Evolutionary conservation across 2,329 filamentous ascomycete species (phyloP).

Genomic region (Curvularia verruculosa): DNA sequence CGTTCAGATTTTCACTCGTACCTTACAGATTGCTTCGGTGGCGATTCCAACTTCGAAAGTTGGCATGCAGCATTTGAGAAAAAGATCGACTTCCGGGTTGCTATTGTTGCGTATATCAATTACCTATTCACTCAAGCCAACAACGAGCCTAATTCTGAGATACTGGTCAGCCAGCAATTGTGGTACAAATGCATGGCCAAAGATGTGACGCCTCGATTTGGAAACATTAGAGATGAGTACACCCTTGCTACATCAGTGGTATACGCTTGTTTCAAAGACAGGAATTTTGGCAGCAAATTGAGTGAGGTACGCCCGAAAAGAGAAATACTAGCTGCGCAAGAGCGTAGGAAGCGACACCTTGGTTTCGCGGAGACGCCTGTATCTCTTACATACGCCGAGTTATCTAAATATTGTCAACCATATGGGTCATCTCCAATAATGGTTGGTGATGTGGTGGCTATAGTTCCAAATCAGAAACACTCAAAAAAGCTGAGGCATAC

Average conservation of each 20-base stretch:
- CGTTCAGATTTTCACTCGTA: conserved; percentile 62
- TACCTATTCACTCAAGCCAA: conserved; percentile 71
- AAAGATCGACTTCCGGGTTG: conserved; percentile 65
- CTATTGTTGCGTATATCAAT: conserved; percentile 63
- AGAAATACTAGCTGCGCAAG: conserved; percentile 10
- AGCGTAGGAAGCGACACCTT: conserved; percentile 21
- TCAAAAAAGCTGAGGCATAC: conserved; percentile 61
- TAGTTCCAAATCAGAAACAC: conserved; percentile 56
- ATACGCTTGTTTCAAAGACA: conserved; percentile 66
- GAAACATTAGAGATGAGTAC: conserved; percentile 26
- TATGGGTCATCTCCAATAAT: conserved; percentile 30
- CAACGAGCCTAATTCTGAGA: conserved; percentile 52
- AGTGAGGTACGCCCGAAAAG: conserved; percentile 32
- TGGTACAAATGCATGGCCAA: conserved; percentile 57
- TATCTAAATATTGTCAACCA: conserved; percentile 3
- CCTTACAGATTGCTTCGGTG: conserved; percentile 57
- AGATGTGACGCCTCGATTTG: conserved; percentile 18
- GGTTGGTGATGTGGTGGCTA: conserved; percentile 58
- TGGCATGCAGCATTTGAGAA: conserved; percentile 61
- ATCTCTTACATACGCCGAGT: background rate
- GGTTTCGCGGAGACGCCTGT: conserved; percentile 23
- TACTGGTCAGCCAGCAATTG: conserved; percentile 51
- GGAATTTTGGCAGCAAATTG: conserved; percentile 65
- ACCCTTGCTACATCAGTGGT: conserved; percentile 77
- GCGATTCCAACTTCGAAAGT: conserved; percentile 50